Evolutionary conservation across 2,329 filamentous ascomycete species (phyloP).

Genomic region (Claviceps sp.): DNA sequence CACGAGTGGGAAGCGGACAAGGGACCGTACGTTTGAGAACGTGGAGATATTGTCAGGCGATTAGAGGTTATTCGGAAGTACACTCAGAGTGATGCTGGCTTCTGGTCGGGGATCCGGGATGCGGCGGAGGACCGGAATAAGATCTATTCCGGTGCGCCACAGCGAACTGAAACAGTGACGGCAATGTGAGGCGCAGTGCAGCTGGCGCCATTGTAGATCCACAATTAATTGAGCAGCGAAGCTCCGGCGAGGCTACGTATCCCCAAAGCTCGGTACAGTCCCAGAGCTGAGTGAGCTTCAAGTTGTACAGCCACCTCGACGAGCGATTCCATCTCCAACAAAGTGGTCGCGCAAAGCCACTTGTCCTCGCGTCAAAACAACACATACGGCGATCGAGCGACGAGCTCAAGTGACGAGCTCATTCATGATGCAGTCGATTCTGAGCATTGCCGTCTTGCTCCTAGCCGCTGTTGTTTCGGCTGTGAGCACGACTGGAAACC

Average conservation of each 20-base stretch:
- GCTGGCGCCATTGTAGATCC: background rate
- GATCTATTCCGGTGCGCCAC: background rate
- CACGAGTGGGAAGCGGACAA: background rate
- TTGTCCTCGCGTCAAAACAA: background rate
- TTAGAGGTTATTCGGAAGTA: constrained; percentile 1
- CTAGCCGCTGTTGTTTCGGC: constrained; percentile 57
- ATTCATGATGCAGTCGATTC: constrained; percentile 54
- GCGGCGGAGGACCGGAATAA: background rate
- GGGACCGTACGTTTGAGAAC: background rate
- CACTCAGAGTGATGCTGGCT: background rate
- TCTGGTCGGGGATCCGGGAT: background rate
- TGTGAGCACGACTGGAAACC: constrained; percentile 63
- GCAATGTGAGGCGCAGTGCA: background rate
- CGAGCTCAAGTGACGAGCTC: background rate
- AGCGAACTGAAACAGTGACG: background rate
- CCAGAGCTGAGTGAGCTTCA: constrained; percentile 3
- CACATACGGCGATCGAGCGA: background rate
- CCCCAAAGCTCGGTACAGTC: constrained; percentile 12
- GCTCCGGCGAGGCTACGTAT: constrained; percentile 23
- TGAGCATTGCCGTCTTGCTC: constrained; percentile 56
- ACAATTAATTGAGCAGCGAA: background rate
- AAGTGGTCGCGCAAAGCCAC: background rate
- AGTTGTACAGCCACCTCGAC: constrained; percentile 7
- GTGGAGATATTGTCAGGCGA: background rate
- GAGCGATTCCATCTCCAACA: background rate